Percentiles rank a stretch among this genome's conserved stretches.
These are phyloP conservation scores for Penicillium griseofulvum DNA, from an alignment of 2,329 filamentous ascomycete genomes.

Conservation along the genomic window DNA sequence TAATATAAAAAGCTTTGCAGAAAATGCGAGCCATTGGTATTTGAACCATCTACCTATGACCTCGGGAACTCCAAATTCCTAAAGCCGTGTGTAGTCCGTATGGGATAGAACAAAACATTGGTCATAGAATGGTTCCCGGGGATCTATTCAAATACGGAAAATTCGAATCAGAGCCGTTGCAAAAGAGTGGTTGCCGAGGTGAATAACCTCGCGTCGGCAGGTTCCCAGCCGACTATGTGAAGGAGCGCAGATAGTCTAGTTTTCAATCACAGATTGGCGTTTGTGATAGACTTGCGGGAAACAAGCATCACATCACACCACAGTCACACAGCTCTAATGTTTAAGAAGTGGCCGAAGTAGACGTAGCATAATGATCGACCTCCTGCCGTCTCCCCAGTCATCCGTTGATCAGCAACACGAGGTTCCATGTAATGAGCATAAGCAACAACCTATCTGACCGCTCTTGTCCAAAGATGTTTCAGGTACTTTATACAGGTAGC, in stretches of 20 bases:
- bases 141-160: not conserved
- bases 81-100: not conserved
- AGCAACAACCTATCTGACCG: not conserved
- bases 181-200: not conserved
- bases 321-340: constrained; percentile 8
- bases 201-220: not conserved
- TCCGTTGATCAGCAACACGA: not conserved
- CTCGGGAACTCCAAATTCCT: not conserved
- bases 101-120: not conserved
- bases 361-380: not conserved
- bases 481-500: not conserved
- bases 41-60: not conserved
- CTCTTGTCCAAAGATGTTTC: constrained; percentile 8
- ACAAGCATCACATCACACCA: constrained; percentile 13
- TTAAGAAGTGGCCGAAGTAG: not conserved
- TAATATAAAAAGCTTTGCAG: not conserved
- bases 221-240: not conserved
- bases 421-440: not conserved
- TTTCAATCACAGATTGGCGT: constrained; percentile 8
- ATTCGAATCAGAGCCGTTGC: not conserved
- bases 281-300: constrained; percentile 9
- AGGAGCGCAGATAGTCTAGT: not conserved
- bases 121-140: not conserved
- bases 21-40: not conserved
- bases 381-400: not conserved